phyloP scores from a whole-genome alignment of 2,329 filamentous ascomycete genomes.

The Exophiala dermatitidis region DNA sequence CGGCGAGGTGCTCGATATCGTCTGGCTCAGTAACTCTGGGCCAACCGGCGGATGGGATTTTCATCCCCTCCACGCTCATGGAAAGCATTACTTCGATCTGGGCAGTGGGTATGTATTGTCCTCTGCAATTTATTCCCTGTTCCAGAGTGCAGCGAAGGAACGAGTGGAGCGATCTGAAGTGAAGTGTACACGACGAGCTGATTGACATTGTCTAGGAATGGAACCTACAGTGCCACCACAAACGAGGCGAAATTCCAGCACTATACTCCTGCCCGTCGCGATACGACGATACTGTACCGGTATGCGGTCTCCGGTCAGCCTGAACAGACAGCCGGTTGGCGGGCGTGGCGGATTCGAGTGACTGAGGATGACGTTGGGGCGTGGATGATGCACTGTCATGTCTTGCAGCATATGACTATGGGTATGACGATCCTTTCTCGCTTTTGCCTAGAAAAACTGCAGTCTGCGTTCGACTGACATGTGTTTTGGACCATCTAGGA shows the following conservation, averaged over 20 bases:
- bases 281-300: slow-evolving; percentile 51
- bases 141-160: background rate
- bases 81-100: slow-evolving; percentile 41
- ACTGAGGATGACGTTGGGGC: slow-evolving; percentile 36
- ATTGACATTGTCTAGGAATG: no score
- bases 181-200: no score
- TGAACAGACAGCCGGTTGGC: slow-evolving; percentile 48
- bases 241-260: no score
- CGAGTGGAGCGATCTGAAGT: no score
- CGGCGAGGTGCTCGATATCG: slow-evolving; percentile 44
- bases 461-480: no score
- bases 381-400: slow-evolving; percentile 48
- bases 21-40: slow-evolving; percentile 35
- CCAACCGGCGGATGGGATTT: slow-evolving; percentile 31
- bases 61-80: slow-evolving; percentile 45
- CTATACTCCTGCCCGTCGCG: slow-evolving; percentile 28
- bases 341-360: slow-evolving; percentile 54
- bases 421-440: background rate
- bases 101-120: slow-evolving; percentile 39
- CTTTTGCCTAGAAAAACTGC: no score
- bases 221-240: no score
- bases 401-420: slow-evolving; percentile 45
- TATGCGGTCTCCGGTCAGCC: slow-evolving; percentile 38
- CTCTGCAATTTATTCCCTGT: background rate
- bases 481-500: no score